These are phyloP conservation scores for Cairneyella variabilis DNA, from an alignment of 495 filamentous ascomycete species.

Conservation along the genomic window DNA sequence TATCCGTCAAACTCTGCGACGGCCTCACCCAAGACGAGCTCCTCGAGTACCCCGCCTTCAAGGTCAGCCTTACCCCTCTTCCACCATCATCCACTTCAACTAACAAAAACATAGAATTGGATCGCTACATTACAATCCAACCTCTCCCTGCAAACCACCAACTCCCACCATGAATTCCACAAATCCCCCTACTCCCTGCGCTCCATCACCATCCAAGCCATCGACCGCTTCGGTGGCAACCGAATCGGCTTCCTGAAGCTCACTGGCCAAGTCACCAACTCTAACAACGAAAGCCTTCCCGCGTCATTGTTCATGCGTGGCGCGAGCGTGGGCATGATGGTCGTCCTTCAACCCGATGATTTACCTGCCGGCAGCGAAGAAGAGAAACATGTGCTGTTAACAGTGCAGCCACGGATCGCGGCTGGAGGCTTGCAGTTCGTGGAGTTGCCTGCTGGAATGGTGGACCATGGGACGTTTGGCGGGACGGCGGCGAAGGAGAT, in stretches of 20 bases:
- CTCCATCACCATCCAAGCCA: conserved; percentile 66
- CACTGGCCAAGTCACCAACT: conserved; percentile 60
- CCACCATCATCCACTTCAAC: neutral
- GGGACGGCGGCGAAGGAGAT: conserved; percentile 82
- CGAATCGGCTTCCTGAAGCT: conserved; percentile 79
- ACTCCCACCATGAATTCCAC: conserved; percentile 66
- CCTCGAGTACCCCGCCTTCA: conserved; percentile 69
- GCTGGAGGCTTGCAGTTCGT: conserved; percentile 71
- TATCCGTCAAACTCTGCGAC: conserved; percentile 53
- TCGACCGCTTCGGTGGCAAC: conserved; percentile 64
- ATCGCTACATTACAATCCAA: conserved; percentile 61
- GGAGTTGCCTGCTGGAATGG: conserved; percentile 87
- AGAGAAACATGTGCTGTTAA: conserved; percentile 70
- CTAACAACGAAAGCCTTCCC: conserved; percentile 60
- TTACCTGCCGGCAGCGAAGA: conserved; percentile 34
- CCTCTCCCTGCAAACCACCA: conserved; percentile 52
- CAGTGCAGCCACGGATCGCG: conserved; percentile 78
- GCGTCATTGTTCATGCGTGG: conserved; percentile 78
- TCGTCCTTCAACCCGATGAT: conserved; percentile 73
- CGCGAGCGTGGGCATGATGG: conserved; percentile 77
- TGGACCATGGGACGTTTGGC: conserved; percentile 75
- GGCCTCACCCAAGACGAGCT: conserved; percentile 60
- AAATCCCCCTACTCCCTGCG: conserved; percentile 64
- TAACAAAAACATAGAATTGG: conserved; percentile 49
- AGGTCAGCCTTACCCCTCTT: conserved; percentile 23